Percentiles rank a stretch among this genome's conserved stretches.
phyloP scores from a whole-genome alignment of 225 moss, liverwort and hornwort genomes.

The Sphagnum tenellum region DNA sequence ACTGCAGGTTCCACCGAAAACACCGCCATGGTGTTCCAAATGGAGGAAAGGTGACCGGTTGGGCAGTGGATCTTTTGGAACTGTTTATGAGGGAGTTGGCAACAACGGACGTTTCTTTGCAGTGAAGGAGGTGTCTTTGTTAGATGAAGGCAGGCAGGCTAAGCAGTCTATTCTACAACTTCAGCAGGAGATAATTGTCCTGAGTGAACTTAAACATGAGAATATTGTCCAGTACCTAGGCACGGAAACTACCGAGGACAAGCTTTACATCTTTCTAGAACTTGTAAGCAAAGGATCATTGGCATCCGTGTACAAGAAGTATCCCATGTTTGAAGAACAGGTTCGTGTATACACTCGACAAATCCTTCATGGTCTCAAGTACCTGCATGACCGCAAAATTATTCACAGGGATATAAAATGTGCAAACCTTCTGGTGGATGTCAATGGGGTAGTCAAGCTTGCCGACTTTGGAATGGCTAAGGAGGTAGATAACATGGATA shows the following conservation, averaged over 20 bases:
- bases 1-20: constrained; percentile 17
- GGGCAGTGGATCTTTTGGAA: constrained; percentile 54
- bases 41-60: constrained; percentile 44
- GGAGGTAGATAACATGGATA: background rate
- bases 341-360: constrained; percentile 44
- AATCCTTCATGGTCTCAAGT: constrained; percentile 35
- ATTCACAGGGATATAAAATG: constrained; percentile 55
- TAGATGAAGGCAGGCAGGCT: background rate
- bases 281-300: constrained; percentile 15
- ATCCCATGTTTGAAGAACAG: constrained; percentile 38
- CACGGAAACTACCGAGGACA: constrained; percentile 20
- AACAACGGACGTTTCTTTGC: constrained; percentile 47
- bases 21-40: constrained; percentile 24
- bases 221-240: constrained; percentile 7
- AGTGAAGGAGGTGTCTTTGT: constrained; percentile 3
- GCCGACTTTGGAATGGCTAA: constrained; percentile 31
- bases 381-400: constrained; percentile 43
- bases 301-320: constrained; percentile 48
- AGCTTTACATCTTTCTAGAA: constrained; percentile 45
- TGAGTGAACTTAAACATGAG: constrained; percentile 4
- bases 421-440: constrained; percentile 48
- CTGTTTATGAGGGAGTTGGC: constrained; percentile 48
- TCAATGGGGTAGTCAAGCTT: constrained; percentile 39
- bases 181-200: constrained; percentile 6
- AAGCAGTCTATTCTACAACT: constrained; percentile 2